These are phyloP conservation scores for Volvox africanus DNA, from an alignment of 139 green algal species.

Conservation along the genomic window DNA sequence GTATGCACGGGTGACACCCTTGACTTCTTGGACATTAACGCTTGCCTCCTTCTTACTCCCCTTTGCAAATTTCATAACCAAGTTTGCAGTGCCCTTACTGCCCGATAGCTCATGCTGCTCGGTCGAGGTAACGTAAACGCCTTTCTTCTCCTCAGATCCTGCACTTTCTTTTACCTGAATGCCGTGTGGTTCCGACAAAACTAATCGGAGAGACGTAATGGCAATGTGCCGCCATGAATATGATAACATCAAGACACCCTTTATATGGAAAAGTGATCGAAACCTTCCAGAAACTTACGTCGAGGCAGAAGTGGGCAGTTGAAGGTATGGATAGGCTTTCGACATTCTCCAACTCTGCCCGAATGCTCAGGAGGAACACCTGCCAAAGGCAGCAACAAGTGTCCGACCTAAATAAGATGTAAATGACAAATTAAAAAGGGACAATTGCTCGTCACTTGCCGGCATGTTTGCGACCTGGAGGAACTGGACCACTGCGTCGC, in stretches of 20 bases:
- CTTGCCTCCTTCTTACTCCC: slow-evolving; percentile 56
- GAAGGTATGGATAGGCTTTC: slow-evolving; percentile 60
- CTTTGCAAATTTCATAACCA: slow-evolving; percentile 78
- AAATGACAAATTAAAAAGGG: no score
- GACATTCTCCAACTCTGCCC: slow-evolving; percentile 79
- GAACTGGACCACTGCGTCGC: no score
- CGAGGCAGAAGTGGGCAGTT: slow-evolving; percentile 64
- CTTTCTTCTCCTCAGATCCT: slow-evolving; percentile 65
- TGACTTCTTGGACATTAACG: slow-evolving; percentile 77
- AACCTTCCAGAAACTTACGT: slow-evolving; percentile 47
- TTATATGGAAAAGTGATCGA: no score
- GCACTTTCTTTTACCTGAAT: slow-evolving; percentile 76
- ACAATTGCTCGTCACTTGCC: background rate
- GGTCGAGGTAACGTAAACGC: slow-evolving; percentile 64
- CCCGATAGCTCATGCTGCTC: slow-evolving; percentile 73
- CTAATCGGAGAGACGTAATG: no score
- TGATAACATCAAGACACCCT: no score
- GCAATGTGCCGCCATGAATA: no score
- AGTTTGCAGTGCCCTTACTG: slow-evolving; percentile 80
- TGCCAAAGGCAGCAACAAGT: background rate
- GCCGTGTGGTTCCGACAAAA: no score
- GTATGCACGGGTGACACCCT: slow-evolving; percentile 68
- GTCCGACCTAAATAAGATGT: background rate
- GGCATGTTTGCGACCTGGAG: no score
- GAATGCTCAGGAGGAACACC: slow-evolving; percentile 75